phyloP scores from a whole-genome alignment of 2,329 filamentous ascomycete genomes.

The Epichloe sibirici region DNA sequence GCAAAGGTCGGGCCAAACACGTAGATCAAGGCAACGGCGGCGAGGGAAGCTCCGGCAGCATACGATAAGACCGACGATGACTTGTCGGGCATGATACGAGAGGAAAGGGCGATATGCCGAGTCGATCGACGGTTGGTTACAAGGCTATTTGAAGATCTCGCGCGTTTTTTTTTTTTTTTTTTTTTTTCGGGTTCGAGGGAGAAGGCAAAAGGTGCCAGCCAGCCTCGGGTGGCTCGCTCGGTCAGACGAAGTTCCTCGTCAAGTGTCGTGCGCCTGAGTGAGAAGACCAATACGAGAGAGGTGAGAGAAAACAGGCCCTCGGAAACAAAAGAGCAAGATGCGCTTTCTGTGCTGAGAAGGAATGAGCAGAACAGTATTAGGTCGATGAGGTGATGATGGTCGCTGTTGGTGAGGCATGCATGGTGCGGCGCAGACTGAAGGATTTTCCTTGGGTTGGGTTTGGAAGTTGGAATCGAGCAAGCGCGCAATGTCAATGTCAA shows the following conservation, averaged over 20 bases:
- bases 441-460: not conserved
- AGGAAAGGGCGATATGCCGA: not conserved
- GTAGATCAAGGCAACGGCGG: constrained; percentile 89
- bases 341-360: not conserved
- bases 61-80: constrained; percentile 55
- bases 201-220: no score
- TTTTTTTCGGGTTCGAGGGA: not conserved
- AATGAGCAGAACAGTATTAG: not conserved
- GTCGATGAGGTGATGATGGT: not conserved
- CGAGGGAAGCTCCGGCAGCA: constrained; percentile 87
- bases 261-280: no score
- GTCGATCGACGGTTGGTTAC: constrained; percentile 4
- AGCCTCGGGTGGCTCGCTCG: no score
- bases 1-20: constrained; percentile 97
- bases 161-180: not conserved
- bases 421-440: not conserved
- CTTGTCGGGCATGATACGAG: constrained; percentile 23
- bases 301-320: no score
- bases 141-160: not conserved
- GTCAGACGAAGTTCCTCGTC: no score
- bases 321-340: no score
- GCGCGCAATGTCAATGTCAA: no score
- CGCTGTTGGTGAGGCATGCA: not conserved
- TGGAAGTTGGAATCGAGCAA: not conserved
- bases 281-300: no score